phyloP scores from a whole-genome alignment of 441 rosid species.

The Mallotus japonicus region DNA sequence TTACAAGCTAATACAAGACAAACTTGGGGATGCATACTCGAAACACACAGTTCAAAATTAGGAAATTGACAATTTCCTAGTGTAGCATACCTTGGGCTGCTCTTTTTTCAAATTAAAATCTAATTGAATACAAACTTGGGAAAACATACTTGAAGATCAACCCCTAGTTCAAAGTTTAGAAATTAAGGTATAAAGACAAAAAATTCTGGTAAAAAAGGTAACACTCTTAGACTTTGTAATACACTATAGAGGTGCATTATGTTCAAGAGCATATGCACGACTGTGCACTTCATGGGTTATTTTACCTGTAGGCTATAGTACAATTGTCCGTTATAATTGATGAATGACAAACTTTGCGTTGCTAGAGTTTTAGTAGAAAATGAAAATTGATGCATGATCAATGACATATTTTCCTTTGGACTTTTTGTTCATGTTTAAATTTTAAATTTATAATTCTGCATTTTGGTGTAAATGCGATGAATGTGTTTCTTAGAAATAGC shows the following conservation, averaged over 20 bases:
- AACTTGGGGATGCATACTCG: no score
- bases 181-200: not conserved
- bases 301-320: no score
- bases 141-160: not conserved
- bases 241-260: not conserved
- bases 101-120: not conserved
- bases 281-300: not conserved
- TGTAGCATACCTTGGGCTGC: not conserved
- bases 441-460: not conserved
- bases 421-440: not conserved
- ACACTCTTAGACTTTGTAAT: not conserved
- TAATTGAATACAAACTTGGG: not conserved
- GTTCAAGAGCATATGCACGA: not conserved
- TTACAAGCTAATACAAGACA: no score
- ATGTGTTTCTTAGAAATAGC: not conserved
- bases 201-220: not conserved
- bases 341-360: not conserved
- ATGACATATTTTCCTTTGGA: not conserved
- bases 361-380: not conserved
- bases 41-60: no score
- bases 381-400: not conserved
- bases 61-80: not conserved
- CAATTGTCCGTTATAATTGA: not conserved
- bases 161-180: slow-evolving; percentile 4
- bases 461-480: not conserved